Percentiles rank a stretch among this genome's conserved stretches.
Evolutionary conservation across 2,329 filamentous ascomycete species (phyloP).

Genomic region (Pseudocercospora cruenta): DNA sequence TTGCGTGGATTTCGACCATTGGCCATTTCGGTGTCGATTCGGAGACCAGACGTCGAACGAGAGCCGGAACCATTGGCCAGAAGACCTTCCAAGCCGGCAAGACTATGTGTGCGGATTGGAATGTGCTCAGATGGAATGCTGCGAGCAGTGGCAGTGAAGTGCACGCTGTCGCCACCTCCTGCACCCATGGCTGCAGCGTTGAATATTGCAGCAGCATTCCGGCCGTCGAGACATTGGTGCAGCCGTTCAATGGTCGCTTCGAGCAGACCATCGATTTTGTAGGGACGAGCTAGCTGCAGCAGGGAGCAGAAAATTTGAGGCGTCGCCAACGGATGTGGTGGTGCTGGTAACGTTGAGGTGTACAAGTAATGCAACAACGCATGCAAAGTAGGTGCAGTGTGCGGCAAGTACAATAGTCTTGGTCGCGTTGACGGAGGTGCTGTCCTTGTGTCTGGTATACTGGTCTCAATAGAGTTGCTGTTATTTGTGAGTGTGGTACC

Average conservation of each 20-base stretch:
- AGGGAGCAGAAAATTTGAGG: slow-evolving; percentile 95
- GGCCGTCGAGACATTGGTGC: slow-evolving; percentile 84
- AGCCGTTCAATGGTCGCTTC: slow-evolving; percentile 91
- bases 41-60: slow-evolving; percentile 39
- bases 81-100: slow-evolving; percentile 49
- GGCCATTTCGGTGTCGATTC: slow-evolving; percentile 56
- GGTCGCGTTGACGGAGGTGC: slow-evolving; percentile 68
- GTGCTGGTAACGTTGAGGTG: slow-evolving; percentile 81
- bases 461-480: slow-evolving; percentile 42
- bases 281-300: slow-evolving; percentile 88
- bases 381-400: slow-evolving; percentile 86
- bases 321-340: slow-evolving; percentile 78
- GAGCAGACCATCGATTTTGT: slow-evolving; percentile 87
- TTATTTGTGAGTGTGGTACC: slow-evolving; percentile 52
- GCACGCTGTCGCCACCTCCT: slow-evolving; percentile 83
- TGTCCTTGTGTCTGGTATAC: slow-evolving; percentile 57
- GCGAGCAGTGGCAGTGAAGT: slow-evolving; percentile 53
- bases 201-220: slow-evolving; percentile 95
- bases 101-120: slow-evolving; percentile 53
- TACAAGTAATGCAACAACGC: slow-evolving; percentile 92
- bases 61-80: slow-evolving; percentile 45
- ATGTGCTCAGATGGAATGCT: slow-evolving; percentile 46
- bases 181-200: slow-evolving; percentile 98
- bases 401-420: slow-evolving; percentile 86
- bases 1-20: slow-evolving; percentile 42